These are phyloP conservation scores for Paratinospora sagittata DNA, from an alignment of 164 flowering plant species.

Conservation along the genomic window DNA sequence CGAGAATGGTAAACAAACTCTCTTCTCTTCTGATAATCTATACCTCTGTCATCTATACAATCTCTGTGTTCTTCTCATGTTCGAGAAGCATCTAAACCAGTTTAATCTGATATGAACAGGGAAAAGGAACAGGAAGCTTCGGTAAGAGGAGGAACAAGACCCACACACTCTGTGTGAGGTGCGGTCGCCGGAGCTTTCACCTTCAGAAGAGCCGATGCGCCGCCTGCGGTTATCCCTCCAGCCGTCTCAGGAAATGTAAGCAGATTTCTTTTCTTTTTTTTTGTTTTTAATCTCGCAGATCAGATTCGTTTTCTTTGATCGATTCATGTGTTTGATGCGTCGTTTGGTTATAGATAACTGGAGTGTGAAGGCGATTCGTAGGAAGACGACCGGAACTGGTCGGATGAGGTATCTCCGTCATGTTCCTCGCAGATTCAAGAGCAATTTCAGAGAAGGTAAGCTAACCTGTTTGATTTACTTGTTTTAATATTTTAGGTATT, in stretches of 20 bases:
- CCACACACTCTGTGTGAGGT: conserved; percentile 44
- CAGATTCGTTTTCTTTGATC: background rate
- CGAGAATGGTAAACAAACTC: background rate
- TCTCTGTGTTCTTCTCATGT: background rate
- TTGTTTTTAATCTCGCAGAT: background rate
- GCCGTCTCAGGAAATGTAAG: conserved; percentile 36
- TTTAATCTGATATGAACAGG: conserved; percentile 20
- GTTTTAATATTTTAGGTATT: background rate
- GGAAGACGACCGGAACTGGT: conserved; percentile 70
- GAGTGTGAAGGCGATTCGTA: conserved; percentile 59
- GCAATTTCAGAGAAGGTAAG: conserved; percentile 56
- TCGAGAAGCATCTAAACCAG: background rate
- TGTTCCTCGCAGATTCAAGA: conserved; percentile 56
- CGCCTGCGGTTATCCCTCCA: conserved; percentile 37
- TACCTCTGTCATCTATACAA: background rate
- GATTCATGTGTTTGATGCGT: too few species aligned
- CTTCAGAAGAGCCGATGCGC: conserved; percentile 48
- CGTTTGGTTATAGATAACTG: conserved; percentile 39
- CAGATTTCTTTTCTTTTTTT: background rate
- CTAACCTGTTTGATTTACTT: background rate
- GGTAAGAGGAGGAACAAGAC: conserved; percentile 53
- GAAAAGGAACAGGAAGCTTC: conserved; percentile 44
- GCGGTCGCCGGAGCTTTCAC: conserved; percentile 47
- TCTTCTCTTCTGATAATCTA: background rate
- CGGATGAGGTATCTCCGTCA: conserved; percentile 62